phyloP scores from a whole-genome alignment of 371 early-diverging fungal species.

The Mucor irregularis region DNA sequence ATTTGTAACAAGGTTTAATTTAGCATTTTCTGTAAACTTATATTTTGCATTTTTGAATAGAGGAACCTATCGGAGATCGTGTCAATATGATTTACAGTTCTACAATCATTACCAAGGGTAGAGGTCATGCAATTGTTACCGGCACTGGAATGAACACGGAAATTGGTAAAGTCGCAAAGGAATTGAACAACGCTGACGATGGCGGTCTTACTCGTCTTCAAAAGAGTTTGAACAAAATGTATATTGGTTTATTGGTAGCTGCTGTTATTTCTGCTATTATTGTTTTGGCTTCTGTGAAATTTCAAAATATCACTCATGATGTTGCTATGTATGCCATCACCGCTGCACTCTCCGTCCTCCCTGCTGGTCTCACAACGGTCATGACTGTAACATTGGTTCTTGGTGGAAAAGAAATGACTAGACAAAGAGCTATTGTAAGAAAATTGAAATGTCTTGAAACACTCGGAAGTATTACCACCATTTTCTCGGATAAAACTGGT shows the following conservation, averaged over 20 bases:
- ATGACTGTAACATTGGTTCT: conserved; percentile 42
- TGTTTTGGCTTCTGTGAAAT: conserved; percentile 61
- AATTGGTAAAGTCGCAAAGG: conserved; percentile 85
- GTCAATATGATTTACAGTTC: conserved; percentile 73
- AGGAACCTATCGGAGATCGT: conserved; percentile 73
- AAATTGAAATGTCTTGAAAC: conserved; percentile 90
- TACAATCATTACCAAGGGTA: conserved; percentile 72
- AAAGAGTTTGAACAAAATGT: conserved; percentile 71
- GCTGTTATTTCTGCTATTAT: conserved; percentile 49
- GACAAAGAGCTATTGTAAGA: conserved; percentile 60
- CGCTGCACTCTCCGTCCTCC: conserved; percentile 37
- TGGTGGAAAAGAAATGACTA: conserved; percentile 42
- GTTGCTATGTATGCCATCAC: conserved; percentile 47
- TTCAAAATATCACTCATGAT: conserved; percentile 31
- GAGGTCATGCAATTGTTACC: conserved; percentile 79
- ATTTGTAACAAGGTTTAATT: too few relatives aligned
- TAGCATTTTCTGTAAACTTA: neutral
- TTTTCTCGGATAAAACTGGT: conserved; percentile 84
- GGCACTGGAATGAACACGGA: conserved; percentile 83
- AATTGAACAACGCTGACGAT: conserved; percentile 66
- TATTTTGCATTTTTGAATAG: conserved; percentile 7
- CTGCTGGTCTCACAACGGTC: conserved; percentile 43
- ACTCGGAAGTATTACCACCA: conserved; percentile 84
- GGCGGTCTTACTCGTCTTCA: conserved; percentile 75
- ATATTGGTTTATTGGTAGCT: conserved; percentile 63